Evolutionary conservation across 2,329 filamentous ascomycete genomes (phyloP), one percentile per base, ranked within the genome.

Genomic region (Truncatella angustata): DNA sequence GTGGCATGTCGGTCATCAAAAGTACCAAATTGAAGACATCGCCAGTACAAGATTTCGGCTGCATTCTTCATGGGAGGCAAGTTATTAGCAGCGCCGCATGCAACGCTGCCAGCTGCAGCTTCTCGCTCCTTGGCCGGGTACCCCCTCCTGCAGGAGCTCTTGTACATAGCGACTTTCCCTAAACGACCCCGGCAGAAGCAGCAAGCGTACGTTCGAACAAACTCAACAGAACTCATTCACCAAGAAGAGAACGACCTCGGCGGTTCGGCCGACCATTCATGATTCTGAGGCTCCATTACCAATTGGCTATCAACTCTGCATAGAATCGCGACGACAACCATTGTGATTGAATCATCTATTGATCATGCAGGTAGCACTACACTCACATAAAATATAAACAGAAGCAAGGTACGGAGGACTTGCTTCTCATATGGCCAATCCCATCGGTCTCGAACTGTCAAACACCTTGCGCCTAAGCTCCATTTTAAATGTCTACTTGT

Each of bases 91-190:
- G 40, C 40, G 23, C 40, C 16, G n/a, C 20, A 35, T 35, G 16
- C 43, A 23, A 46, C 26, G 23, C 43, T 46, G 26, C 26, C 32
- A 28, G 6, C 4, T 21, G 26, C 26, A 12, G 43, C n/a, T n/a
- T n/a, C n/a, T n/a, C n/a, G n/a, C n/a, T n/a, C n/a, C n/a, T n/a
- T n/a, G 26, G 20, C 21, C 26, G 43, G 26, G 26, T 20, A 12
- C 26, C 12, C 43, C n/a, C 43, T 46, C 43, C 21, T 43, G 20
- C 40, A 43, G 40, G 40, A 43, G 26, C 28, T 46, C n/a, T n/a
- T n/a, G n/a, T 21, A n/a, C 16, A 16, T 12, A 46, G 34, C 16
- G 26, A 46, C 43, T 46, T 46, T 46, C 43, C 43, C 30, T 23
- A 46, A 46, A 46, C 43, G 23, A 28, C 16, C 43, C 16, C n/a